Percentiles rank a stretch among this genome's conserved stretches.
Evolutionary conservation across 202 grass and related monocot species (phyloP).

Genomic region (Hordeum pubiflorum): DNA sequence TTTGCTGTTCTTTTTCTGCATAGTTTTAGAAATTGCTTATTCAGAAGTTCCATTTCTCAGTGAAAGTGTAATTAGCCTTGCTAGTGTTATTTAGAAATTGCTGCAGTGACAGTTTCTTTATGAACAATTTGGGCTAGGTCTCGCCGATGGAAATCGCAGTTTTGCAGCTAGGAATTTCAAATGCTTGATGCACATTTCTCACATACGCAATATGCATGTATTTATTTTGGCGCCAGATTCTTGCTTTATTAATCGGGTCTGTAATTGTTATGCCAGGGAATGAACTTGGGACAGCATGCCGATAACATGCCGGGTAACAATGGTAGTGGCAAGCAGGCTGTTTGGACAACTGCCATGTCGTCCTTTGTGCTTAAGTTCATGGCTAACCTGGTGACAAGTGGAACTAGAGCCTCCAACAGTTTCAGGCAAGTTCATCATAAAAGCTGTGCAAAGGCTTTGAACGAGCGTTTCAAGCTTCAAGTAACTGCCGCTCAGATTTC

Average conservation of each 20-base stretch:
- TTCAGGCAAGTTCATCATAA: conserved; percentile 4
- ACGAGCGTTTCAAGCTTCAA: background rate
- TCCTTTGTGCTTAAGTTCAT: conserved; percentile 1
- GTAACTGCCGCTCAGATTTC: background rate
- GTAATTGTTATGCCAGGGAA: background rate
- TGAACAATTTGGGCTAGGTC: too few species aligned
- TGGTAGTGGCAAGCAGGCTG: background rate
- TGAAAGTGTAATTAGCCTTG: background rate
- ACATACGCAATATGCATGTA: background rate
- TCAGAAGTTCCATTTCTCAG: background rate
- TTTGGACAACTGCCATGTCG: conserved; percentile 6
- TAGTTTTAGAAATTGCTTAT: background rate
- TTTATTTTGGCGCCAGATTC: background rate
- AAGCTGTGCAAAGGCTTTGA: background rate
- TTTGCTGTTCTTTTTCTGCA: background rate
- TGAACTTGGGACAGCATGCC: background rate
- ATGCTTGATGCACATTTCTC: background rate
- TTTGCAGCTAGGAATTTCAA: background rate
- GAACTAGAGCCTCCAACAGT: background rate
- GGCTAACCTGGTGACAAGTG: background rate
- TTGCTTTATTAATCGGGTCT: background rate
- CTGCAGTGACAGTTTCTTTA: background rate
- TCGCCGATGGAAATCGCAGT: background rate
- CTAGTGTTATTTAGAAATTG: background rate
- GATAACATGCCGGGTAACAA: background rate